Base-by-base conservation (phyloP, 495 filamentous ascomycete genomes). In the Tricharina praecox region DNA sequence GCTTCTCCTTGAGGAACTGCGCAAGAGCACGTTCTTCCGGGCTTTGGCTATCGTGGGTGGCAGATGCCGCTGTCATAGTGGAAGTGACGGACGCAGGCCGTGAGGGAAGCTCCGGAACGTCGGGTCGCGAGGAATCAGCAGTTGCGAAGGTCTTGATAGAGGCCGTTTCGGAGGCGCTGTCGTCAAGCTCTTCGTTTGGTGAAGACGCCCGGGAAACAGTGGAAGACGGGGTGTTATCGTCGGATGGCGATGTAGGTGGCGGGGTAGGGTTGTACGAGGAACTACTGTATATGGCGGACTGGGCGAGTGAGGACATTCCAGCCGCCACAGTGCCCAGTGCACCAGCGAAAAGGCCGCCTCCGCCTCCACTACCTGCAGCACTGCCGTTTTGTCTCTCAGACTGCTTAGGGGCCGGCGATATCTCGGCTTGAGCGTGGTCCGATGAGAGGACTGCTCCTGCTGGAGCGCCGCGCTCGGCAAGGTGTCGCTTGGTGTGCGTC, bases 1-100 rank as follows among this genome's bases (percentile, higher is more conserved):
- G 70, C 50, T 79, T 79, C 48, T 78, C 75, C 4, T 78, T 68
- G 10, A 82, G 71, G 0, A 93, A 72, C 51, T 86, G 90, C 32
- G 67, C 64, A 2, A 94, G 69, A 8, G 90, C 82, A 50, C 78
- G 81, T 25, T 86, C 77, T 50, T 83, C 68, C 33, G 69, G 68
- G 0, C 66, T 63, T 57, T n/a, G 42, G 43, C 7, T 48, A n/a
- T n/a, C n/a, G n/a, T n/a, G n/a, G 56, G 60, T 36, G 13, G 50
- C 26, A 11, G 62, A 57, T 5, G 52, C 51, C 24, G 52, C 33
- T 20, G 28, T 54, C 19, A 50, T 58, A 25, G 43, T 59, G 32
- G 49, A 54, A n/a, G 43, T 16, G 2, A 35, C 33, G 9, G 40
- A 43, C 3, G 40, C 21, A 36, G 36, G 53, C 50, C 19, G 62